Base-by-base conservation (phyloP, 2,329 filamentous ascomycete species). In the Claviceps sp. region DNA sequence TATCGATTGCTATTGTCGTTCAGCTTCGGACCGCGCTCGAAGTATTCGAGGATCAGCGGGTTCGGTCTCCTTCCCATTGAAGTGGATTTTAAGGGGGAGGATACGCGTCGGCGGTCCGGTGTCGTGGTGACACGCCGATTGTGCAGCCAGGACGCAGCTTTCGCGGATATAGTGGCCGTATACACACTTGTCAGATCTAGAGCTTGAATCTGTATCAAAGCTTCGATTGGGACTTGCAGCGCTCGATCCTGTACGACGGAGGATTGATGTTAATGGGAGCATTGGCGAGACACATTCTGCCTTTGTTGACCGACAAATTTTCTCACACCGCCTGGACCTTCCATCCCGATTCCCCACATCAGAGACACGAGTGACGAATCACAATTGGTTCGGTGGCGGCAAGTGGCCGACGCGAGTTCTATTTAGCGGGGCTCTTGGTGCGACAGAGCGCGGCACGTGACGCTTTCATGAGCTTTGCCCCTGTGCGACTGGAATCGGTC, bases 1-100 rank as follows among this genome's bases (percentile, higher is more conserved):
- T 96, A 96, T 54, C 90, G 82, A 67, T 95, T 95, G 72, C 87
- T 93, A 57, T 87, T 85, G 70, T 95, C 89, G 64, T 85, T 82
- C 61, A 95, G 78, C 70, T 95, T 95, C 41, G 81, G 79, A 10
- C 90, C 90, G 59, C 89, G 81, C 66, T 87, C 81, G 68, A 95
- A 96, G 73, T 89, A 93, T 69, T 91, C 82, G 67, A 87, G 77
- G 66, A 95, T 90, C 60, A 95, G 75, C 61, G 82, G 81, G 68
- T 93, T 91, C 58, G 87, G 88, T 70, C 85, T 84, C 64, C 88
- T 81, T 65, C 88, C 88, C 88, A 91, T 91, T 60, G 64, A 71
- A 11, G 50, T 41, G 22, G 48, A 26, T 47, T 34, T 34, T 11
- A 34, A 10, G 30, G 30, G 30, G 30, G 30, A 30, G 30, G 30